A percentile compares a stretch with the other conserved stretches of the same genome.
phyloP scores from a whole-genome alignment of 139 green algal genomes.

The Coelastrella sp. region DNA sequence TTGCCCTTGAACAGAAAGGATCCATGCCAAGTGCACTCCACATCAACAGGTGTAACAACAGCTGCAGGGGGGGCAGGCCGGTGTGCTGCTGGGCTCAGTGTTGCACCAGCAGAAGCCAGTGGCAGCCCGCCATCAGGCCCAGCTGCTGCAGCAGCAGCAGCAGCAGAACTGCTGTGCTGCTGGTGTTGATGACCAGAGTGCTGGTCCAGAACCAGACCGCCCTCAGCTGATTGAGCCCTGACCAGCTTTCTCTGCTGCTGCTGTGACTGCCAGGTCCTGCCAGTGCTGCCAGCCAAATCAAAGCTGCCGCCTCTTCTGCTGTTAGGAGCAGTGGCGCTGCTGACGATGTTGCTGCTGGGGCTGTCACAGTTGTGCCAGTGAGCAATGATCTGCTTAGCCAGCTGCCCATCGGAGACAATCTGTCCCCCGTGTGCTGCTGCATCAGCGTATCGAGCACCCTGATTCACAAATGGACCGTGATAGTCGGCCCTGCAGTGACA shows the following conservation, averaged over 20 bases:
- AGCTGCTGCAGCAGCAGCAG: neutral
- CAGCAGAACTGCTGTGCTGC: neutral
- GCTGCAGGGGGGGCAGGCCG: neutral
- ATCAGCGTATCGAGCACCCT: slow-evolving; percentile 23
- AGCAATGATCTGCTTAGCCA: neutral
- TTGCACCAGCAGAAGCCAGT: neutral
- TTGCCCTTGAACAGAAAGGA: slow-evolving; percentile 16
- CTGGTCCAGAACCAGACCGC: too few species aligned
- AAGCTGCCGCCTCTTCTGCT: neutral
- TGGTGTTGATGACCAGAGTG: too few species aligned
- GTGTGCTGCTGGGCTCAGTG: neutral
- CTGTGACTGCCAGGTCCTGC: neutral
- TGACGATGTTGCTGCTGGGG: neutral
- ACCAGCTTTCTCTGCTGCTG: neutral
- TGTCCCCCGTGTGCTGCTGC: slow-evolving; percentile 25
- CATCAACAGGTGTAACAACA: neutral
- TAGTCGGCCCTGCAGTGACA: slow-evolving; percentile 7
- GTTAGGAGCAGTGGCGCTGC: too few species aligned
- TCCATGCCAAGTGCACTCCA: slow-evolving; percentile 13
- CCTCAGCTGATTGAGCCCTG: too few species aligned
- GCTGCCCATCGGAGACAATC: neutral
- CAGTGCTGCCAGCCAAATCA: neutral
- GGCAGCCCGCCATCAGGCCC: neutral
- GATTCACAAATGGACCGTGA: slow-evolving; percentile 20
- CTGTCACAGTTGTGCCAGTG: neutral